Evolutionary conservation across 805 yeast species (phyloP).

Genomic region (Schizosaccharomyces lindneri): DNA sequence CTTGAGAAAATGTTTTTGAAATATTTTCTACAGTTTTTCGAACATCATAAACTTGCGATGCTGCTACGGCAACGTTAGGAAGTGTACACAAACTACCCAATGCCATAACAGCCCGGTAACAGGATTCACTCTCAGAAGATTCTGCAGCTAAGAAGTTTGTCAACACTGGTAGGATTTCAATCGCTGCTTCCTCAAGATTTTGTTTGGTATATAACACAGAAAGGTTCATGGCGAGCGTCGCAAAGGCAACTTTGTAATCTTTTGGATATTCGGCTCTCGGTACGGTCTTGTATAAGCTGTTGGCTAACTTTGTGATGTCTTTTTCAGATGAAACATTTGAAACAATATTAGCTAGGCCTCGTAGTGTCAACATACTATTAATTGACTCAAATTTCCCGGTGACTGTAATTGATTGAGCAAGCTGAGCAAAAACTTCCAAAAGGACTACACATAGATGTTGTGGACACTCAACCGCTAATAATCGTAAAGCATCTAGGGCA

Average conservation of each 20-base stretch:
- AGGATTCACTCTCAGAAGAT: not conserved
- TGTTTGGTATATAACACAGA: not conserved
- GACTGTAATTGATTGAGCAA: not conserved
- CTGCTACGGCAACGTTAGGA: not conserved
- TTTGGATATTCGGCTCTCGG: not conserved
- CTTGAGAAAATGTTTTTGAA: not conserved
- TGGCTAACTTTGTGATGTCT: not conserved
- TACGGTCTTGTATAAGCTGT: not conserved
- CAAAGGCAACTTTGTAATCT: not conserved
- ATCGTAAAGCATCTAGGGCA: conserved; percentile 1
- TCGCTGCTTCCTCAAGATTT: not conserved
- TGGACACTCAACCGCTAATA: not conserved
- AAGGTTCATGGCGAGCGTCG: not conserved
- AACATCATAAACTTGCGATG: not conserved
- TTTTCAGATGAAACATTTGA: not conserved
- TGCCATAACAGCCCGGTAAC: not conserved
- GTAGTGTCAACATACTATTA: not conserved
- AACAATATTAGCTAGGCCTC: not conserved
- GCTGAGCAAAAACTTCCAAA: not conserved
- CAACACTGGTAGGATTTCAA: not conserved
- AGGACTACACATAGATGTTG: not conserved
- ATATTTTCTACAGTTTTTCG: not conserved
- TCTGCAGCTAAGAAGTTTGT: not conserved
- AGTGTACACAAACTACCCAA: not conserved
- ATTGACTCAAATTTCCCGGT: not conserved